phyloP scores from a whole-genome alignment of 306 rosid genomes.

The Inga oerstediana region DNA sequence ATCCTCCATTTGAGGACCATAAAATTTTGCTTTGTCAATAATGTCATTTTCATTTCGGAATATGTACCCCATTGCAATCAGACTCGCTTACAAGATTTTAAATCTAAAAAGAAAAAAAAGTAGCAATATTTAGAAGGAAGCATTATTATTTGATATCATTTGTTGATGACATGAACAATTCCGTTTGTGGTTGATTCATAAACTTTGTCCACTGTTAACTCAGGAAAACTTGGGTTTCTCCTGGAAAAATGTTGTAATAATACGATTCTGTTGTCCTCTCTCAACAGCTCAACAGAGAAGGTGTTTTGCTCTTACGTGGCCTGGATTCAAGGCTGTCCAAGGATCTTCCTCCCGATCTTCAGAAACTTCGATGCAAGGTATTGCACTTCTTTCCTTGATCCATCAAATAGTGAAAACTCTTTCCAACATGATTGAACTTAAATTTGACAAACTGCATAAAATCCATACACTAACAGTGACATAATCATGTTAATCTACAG shows the following conservation, averaged over 20 bases:
- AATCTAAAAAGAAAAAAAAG: too few relatives aligned
- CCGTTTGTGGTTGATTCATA: not conserved
- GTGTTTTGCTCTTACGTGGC: slow-evolving; percentile 85
- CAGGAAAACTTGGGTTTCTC: not conserved
- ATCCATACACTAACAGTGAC: not conserved
- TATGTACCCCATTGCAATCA: not conserved
- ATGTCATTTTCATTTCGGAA: not conserved
- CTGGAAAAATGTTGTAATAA: not conserved
- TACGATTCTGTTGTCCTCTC: not conserved
- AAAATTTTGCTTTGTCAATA: not conserved
- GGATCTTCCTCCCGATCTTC: slow-evolving; percentile 97
- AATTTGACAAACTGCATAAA: not conserved
- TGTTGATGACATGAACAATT: not conserved
- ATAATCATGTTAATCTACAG: not conserved
- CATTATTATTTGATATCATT: too few relatives aligned
- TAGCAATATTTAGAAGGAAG: too few relatives aligned
- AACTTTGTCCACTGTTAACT: not conserved
- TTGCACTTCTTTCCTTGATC: not conserved
- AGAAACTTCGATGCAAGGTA: slow-evolving; percentile 98
- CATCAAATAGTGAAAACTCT: not conserved
- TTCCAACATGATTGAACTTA: not conserved
- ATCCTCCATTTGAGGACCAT: not conserved
- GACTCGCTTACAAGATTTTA: not conserved
- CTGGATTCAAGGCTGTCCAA: slow-evolving; percentile 90
- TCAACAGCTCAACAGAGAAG: slow-evolving; percentile 86